A percentile compares a stretch with the other conserved stretches of the same genome.
Conservation (phyloP, 2,329 filamentous ascomycete genomes). For the Saccharata proteae region DNA sequence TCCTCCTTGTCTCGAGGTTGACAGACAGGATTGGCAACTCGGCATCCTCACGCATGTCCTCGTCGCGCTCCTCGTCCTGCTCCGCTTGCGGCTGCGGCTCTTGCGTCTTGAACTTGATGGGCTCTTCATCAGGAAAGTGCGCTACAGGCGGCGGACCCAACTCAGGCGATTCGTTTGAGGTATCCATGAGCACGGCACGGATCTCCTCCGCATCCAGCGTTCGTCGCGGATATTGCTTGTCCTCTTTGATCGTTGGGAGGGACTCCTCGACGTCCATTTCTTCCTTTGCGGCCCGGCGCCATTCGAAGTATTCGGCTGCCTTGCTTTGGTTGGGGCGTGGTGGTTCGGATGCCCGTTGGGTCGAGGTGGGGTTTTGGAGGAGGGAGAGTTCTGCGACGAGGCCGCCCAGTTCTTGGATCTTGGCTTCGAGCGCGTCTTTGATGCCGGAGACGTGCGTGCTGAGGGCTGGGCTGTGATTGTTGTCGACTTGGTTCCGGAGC, state of each 20-base stretch:
- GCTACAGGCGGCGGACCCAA: slow-evolving; percentile 48
- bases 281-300: slow-evolving; percentile 30
- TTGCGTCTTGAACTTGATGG: slow-evolving; percentile 31
- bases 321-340: slow-evolving; percentile 9
- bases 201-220: slow-evolving; percentile 57
- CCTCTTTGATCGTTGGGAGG: slow-evolving; percentile 57
- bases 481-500: slow-evolving; percentile 55
- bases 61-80: slow-evolving; percentile 11
- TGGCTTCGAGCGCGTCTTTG: slow-evolving; percentile 57
- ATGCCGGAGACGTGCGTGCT: slow-evolving; percentile 57
- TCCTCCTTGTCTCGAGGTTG: slow-evolving; percentile 41
- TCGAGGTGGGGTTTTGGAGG: slow-evolving; percentile 13
- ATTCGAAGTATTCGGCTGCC: slow-evolving; percentile 1
- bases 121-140: slow-evolving; percentile 38
- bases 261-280: slow-evolving; percentile 39
- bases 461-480: slow-evolving; percentile 46
- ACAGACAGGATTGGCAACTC: slow-evolving; percentile 29
- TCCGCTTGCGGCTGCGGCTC: slow-evolving; percentile 18
- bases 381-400: slow-evolving; percentile 54
- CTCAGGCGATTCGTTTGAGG: slow-evolving; percentile 51
- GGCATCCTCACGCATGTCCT: slow-evolving; percentile 19
- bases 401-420: slow-evolving; percentile 57
- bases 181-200: slow-evolving; percentile 38
- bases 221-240: slow-evolving; percentile 53
- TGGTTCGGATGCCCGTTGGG: slow-evolving; percentile 5